Conservation (phyloP, 371 early-diverging fungal genomes). For the Mucor lusitanicus region DNA sequence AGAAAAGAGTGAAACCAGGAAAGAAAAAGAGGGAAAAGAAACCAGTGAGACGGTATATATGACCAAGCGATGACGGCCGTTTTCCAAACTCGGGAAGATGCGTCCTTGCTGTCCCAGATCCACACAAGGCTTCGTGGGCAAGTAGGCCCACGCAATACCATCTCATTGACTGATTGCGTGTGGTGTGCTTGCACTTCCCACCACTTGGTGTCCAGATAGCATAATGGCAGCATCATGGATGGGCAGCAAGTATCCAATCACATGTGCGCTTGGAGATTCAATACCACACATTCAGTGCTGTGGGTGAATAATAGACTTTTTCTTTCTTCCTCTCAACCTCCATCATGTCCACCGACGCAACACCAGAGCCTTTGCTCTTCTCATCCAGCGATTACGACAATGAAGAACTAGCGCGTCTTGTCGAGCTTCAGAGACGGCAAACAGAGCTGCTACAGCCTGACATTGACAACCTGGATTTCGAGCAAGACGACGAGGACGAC, state of each 20-base stretch:
- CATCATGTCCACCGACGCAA: neutral
- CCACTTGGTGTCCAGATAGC: neutral
- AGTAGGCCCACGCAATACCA: too few relatives aligned
- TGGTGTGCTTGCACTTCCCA: too few relatives aligned
- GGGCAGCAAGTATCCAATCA: neutral
- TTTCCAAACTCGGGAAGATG: slow-evolving; percentile 1
- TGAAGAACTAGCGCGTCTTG: slow-evolving; percentile 32
- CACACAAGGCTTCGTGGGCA: too few relatives aligned
- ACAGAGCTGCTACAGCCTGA: slow-evolving; percentile 23
- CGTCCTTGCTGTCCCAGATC: too few relatives aligned
- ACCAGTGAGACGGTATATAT: neutral
- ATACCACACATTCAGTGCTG: neutral
- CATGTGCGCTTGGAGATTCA: neutral
- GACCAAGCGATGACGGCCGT: slow-evolving; percentile 3
- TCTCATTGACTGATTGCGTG: too few relatives aligned
- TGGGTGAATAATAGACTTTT: neutral
- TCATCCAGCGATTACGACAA: slow-evolving; percentile 16
- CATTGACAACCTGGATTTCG: slow-evolving; percentile 17
- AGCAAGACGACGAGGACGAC: slow-evolving; percentile 23
- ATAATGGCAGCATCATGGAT: neutral
- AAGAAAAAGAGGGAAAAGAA: slow-evolving; percentile 3
- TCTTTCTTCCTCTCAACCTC: neutral
- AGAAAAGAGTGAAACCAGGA: neutral
- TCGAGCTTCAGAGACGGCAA: slow-evolving; percentile 34
- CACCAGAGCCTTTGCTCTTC: slow-evolving; percentile 6